phyloP scores from a whole-genome alignment of 345 rosid genomes.

The Salix arbutifolia region DNA sequence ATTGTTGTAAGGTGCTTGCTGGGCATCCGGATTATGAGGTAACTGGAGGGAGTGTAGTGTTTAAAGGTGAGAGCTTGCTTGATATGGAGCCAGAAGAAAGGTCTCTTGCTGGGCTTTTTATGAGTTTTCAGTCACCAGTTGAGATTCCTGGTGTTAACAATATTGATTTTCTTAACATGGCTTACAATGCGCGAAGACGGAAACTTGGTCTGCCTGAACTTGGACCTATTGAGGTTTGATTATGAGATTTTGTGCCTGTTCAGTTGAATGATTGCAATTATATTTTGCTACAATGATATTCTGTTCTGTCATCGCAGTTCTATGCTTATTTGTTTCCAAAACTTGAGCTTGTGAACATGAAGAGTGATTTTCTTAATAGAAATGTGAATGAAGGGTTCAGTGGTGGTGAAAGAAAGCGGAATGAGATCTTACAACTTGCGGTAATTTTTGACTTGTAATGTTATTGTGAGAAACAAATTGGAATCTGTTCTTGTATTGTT shows the following conservation, averaged over 20 bases:
- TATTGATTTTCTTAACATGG: slow-evolving; percentile 89
- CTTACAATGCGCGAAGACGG: slow-evolving; percentile 80
- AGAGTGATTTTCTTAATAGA: slow-evolving; percentile 83
- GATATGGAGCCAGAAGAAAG: slow-evolving; percentile 96
- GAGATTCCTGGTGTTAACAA: slow-evolving; percentile 96
- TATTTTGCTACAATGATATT: not conserved
- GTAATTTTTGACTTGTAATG: slow-evolving; percentile 26
- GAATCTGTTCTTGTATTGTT: not conserved
- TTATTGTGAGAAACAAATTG: not conserved
- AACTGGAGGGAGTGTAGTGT: slow-evolving; percentile 74
- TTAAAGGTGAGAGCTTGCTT: slow-evolving; percentile 74
- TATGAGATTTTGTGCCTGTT: not conserved
- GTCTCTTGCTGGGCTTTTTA: slow-evolving; percentile 91
- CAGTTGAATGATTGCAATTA: not conserved
- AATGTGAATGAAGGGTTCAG: slow-evolving; percentile 99
- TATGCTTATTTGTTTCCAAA: slow-evolving; percentile 68
- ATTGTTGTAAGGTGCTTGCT: slow-evolving; percentile 65
- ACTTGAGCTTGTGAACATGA: slow-evolving; percentile 82
- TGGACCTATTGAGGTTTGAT: slow-evolving; percentile 75
- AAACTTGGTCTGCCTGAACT: slow-evolving; percentile 79
- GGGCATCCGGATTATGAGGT: slow-evolving; percentile 97
- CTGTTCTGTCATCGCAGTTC: slow-evolving; percentile 57
- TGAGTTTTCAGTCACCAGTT: slow-evolving; percentile 90
- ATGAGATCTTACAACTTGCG: slow-evolving; percentile 93
- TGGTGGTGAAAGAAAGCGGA: slow-evolving; percentile 96